Evolutionary conservation across 1,139 yeast species (phyloP).

Genomic region (Lodderomyces oxycetoniae): DNA sequence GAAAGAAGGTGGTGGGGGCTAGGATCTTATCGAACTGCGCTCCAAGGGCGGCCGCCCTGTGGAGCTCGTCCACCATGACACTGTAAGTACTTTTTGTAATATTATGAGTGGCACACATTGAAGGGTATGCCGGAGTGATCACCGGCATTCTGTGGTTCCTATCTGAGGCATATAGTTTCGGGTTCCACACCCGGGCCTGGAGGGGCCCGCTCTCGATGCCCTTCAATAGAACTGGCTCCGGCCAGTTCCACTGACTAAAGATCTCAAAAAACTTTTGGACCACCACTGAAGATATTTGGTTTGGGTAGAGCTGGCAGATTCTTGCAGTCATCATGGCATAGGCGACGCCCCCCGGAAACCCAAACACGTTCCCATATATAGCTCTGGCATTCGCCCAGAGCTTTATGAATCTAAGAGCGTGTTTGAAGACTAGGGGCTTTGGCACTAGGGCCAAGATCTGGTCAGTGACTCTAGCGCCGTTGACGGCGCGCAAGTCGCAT

Average conservation of each 20-base stretch:
- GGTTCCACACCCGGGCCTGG: conserved; percentile 97
- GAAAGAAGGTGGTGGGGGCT: conserved; percentile 63
- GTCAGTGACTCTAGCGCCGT: conserved; percentile 97
- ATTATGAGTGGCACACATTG: conserved; percentile 99
- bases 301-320: conserved; percentile 93
- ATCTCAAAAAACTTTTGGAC: conserved; percentile 85
- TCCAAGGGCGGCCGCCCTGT: conserved; percentile 67
- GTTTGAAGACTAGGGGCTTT: conserved; percentile 86
- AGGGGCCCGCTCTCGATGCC: conserved; percentile 96
- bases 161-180: conserved; percentile 81
- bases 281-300: conserved; percentile 89
- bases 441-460: conserved; percentile 87
- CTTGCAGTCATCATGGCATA: conserved; percentile 99
- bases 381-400: conserved; percentile 97
- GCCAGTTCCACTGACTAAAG: conserved; percentile 93
- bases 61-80: conserved; percentile 69
- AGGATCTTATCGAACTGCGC: conserved; percentile 71
- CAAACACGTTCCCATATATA: conserved; percentile 88
- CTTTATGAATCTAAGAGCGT: conserved; percentile 87
- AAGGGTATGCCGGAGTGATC: conserved; percentile 98
- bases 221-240: conserved; percentile 90
- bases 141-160: conserved; percentile 94
- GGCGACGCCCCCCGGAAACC: conserved; percentile 99
- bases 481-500: conserved; percentile 78
- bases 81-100: conserved; percentile 83